Percentiles rank a stretch among this genome's conserved stretches.
phyloP scores from a whole-genome alignment of 352 stramenopile species.

The Phytophthora nicotianae region DNA sequence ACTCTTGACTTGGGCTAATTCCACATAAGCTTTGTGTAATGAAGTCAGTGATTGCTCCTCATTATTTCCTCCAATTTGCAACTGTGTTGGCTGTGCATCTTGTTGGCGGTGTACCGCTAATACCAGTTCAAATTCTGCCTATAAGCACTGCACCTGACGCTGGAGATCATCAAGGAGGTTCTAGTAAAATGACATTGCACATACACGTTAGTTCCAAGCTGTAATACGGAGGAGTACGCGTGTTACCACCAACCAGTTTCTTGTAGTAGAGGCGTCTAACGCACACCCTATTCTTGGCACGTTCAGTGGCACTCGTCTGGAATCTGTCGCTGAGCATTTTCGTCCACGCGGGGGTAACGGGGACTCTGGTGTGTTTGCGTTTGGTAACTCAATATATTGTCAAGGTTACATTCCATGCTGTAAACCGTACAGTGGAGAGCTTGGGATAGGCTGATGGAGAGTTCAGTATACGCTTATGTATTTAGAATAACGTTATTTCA shows the following conservation, averaged over 20 bases:
- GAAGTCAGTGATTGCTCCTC: neutral
- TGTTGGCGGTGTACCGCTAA: neutral
- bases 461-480: no score
- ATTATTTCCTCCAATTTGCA: neutral
- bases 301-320: no score
- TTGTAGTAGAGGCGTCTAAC: slow-evolving; percentile 1
- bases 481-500: no score
- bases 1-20: neutral
- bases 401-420: no score
- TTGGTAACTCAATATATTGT: no score
- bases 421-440: no score
- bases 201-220: neutral
- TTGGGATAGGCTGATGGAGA: no score
- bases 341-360: no score
- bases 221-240: no score
- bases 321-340: no score
- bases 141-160: neutral
- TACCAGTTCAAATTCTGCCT: neutral
- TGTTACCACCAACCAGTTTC: neutral
- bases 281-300: neutral
- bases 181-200: neutral
- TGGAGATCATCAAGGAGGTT: neutral
- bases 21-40: neutral
- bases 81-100: neutral
- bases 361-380: no score